phyloP scores from a whole-genome alignment of 306 rosid genomes.

The Betula pendula region DNA sequence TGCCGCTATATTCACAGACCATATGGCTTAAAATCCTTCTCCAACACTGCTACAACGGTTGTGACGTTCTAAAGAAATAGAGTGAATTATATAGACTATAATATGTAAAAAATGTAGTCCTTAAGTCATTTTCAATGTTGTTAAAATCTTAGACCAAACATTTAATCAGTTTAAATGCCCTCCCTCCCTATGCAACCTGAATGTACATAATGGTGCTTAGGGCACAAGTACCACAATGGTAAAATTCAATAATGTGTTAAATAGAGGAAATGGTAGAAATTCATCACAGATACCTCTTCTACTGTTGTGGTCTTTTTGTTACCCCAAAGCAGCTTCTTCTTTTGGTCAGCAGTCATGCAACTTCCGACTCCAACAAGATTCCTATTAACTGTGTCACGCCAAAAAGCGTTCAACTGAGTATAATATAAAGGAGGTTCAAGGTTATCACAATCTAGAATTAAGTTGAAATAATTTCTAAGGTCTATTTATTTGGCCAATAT shows the following conservation, averaged over 20 bases:
- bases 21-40: not conserved
- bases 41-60: not conserved
- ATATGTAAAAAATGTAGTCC: not conserved
- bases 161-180: not conserved
- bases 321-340: constrained; percentile 98
- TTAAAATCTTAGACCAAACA: constrained; percentile 5
- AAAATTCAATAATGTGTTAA: not conserved
- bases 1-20: not conserved
- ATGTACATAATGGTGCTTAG: not conserved
- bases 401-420: constrained; percentile 30
- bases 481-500: not conserved
- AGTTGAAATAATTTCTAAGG: not conserved
- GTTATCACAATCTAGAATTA: not conserved
- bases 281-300: constrained; percentile 65
- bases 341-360: constrained; percentile 86
- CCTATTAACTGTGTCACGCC: constrained; percentile 65
- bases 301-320: constrained; percentile 62
- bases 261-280: constrained; percentile 15
- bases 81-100: not conserved
- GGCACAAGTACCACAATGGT: not conserved
- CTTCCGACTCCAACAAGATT: constrained; percentile 67
- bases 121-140: not conserved
- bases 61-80: not conserved
- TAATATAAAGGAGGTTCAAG: constrained; percentile 1
- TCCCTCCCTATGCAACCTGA: not conserved